phyloP scores from a whole-genome alignment of 768 basidiomycete species.

The Tulasnella sp. region DNA sequence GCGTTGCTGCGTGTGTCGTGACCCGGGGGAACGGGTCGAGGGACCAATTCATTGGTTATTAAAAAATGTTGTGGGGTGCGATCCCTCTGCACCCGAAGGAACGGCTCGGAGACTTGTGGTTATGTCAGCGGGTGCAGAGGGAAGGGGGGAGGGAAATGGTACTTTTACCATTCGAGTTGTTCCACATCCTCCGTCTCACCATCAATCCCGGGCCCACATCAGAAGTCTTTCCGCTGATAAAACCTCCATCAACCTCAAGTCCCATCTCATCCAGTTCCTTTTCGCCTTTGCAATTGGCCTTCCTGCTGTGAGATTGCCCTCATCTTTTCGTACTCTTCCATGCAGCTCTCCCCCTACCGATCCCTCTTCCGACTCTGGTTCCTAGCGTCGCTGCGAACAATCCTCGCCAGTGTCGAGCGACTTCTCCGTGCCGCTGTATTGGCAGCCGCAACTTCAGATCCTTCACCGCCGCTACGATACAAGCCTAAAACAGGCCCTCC shows the following conservation, averaged over 20 bases:
- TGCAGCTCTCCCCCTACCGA: background rate
- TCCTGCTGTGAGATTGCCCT: too few relatives aligned
- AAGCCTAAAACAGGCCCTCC: background rate
- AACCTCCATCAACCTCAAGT: too few relatives aligned
- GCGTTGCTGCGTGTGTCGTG: too few relatives aligned
- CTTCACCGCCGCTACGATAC: background rate
- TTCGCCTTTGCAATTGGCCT: too few relatives aligned
- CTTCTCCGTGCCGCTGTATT: background rate
- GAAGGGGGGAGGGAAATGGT: background rate
- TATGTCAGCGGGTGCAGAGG: background rate
- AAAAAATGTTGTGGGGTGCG: background rate
- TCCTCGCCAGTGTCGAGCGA: background rate
- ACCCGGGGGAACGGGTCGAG: too few relatives aligned
- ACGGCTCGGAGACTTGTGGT: background rate
- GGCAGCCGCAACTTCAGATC: background rate
- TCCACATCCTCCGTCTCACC: background rate
- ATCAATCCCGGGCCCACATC: slow-evolving; percentile 11
- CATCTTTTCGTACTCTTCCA: too few relatives aligned
- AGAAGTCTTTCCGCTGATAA: too few relatives aligned
- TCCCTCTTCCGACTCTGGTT: background rate
- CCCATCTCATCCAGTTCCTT: too few relatives aligned
- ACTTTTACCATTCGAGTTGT: slow-evolving; percentile 3
- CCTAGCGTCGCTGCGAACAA: background rate
- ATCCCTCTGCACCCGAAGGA: background rate
- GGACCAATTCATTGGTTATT: too few relatives aligned